Evolutionary conservation across 2,329 filamentous ascomycete genomes (phyloP).

Genomic region (Alternaria brassicae): DNA sequence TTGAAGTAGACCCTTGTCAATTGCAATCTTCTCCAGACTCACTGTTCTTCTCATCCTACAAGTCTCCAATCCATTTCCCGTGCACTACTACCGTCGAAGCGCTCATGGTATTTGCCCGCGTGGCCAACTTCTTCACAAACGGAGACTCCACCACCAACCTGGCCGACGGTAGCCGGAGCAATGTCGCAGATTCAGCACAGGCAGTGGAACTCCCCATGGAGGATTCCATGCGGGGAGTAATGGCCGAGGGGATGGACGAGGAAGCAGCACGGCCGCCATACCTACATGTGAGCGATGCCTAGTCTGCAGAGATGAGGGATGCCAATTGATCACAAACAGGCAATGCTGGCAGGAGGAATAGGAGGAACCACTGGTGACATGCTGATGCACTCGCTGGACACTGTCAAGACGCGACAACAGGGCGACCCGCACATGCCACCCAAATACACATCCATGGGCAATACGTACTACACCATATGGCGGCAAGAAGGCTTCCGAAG

Average conservation of each 20-base stretch:
- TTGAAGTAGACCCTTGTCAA: slow-evolving; percentile 6
- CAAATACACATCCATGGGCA: slow-evolving; percentile 88
- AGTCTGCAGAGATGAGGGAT: slow-evolving; percentile 7
- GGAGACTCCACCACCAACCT: slow-evolving; percentile 41
- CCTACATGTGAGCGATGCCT: slow-evolving; percentile 52
- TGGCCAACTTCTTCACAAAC: slow-evolving; percentile 57
- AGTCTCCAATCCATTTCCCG: neutral
- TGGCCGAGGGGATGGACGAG: slow-evolving; percentile 45
- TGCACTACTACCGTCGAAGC: slow-evolving; percentile 28
- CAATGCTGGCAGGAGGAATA: slow-evolving; percentile 93
- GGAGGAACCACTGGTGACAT: slow-evolving; percentile 95
- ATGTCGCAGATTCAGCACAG: slow-evolving; percentile 32
- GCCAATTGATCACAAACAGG: slow-evolving; percentile 59
- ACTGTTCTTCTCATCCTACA: neutral
- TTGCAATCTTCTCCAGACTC: slow-evolving; percentile 3
- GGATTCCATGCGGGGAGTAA: slow-evolving; percentile 24
- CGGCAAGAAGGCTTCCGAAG: slow-evolving; percentile 86
- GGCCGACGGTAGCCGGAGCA: slow-evolving; percentile 48
- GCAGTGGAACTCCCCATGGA: slow-evolving; percentile 29
- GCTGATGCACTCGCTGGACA: slow-evolving; percentile 98
- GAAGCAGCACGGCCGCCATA: slow-evolving; percentile 58
- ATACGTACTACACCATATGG: slow-evolving; percentile 91
- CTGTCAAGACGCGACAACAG: slow-evolving; percentile 97
- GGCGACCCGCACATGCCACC: slow-evolving; percentile 92
- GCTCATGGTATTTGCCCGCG: slow-evolving; percentile 59